Percentiles rank a stretch among this genome's conserved stretches.
phyloP scores from a whole-genome alignment of 2,329 filamentous ascomycete species.

The Trichoderma sp. region DNA sequence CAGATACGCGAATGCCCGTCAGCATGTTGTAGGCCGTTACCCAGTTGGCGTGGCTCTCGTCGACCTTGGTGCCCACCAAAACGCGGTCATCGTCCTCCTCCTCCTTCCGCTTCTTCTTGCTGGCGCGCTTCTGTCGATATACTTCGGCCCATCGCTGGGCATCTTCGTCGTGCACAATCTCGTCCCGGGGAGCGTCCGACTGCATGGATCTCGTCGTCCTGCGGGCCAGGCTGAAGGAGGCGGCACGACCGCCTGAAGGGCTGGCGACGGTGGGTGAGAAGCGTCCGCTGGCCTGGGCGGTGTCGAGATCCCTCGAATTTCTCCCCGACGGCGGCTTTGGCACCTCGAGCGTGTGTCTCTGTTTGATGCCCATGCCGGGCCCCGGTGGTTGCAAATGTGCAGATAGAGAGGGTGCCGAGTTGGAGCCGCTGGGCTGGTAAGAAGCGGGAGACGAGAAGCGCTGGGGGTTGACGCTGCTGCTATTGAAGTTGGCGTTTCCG shows the following conservation, averaged over 20 bases:
- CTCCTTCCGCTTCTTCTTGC: constrained; percentile 79
- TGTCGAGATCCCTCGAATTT: constrained; percentile 72
- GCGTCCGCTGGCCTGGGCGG: constrained; percentile 70
- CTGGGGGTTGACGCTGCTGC: constrained; percentile 45
- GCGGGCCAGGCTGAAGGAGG: constrained; percentile 80
- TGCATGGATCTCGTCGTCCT: constrained; percentile 82
- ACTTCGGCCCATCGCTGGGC: constrained; percentile 90
- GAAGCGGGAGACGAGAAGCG: constrained; percentile 67
- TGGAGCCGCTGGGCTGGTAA: constrained; percentile 48
- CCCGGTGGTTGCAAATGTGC: constrained; percentile 51
- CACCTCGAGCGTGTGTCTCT: constrained; percentile 87
- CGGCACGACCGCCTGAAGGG: constrained; percentile 63
- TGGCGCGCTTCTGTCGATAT: constrained; percentile 87
- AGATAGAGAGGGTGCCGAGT: constrained; percentile 53
- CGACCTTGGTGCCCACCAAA: constrained; percentile 94
- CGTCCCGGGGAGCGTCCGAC: constrained; percentile 81
- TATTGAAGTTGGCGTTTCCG: constrained; percentile 18
- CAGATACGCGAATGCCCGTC: constrained; percentile 95
- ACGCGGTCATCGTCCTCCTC: constrained; percentile 92
- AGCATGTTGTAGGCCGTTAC: constrained; percentile 99
- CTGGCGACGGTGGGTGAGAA: constrained; percentile 70
- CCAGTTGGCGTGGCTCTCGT: constrained; percentile 96
- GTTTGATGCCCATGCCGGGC: constrained; percentile 62
- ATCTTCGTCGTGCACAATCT: constrained; percentile 84
- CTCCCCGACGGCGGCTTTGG: constrained; percentile 67